Evolutionary conservation across 1,139 yeast genomes (phyloP).

Genomic region (Pichia sorboxylosa): DNA sequence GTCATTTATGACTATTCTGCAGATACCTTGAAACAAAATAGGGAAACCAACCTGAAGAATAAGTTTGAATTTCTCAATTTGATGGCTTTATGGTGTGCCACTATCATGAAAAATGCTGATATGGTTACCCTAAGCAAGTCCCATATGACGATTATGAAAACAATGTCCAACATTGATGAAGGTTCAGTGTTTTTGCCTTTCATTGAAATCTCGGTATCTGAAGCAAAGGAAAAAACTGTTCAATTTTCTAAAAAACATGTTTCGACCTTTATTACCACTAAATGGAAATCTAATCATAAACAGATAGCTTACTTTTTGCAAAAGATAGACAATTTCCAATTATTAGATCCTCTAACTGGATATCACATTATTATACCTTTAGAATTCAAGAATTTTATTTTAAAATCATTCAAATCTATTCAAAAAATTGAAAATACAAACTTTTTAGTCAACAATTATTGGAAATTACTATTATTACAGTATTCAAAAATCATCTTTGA

Average conservation of each 20-base stretch:
- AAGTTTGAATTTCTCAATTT: constrained; percentile 24
- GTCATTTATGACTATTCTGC: constrained; percentile 4
- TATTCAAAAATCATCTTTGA: constrained; percentile 16
- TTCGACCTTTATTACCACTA: constrained; percentile 37
- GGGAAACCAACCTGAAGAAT: constrained; percentile 7
- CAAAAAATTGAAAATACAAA: constrained; percentile 13
- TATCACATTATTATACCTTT: constrained; percentile 19
- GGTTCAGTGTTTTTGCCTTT: constrained; percentile 37
- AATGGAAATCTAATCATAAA: constrained; percentile 26
- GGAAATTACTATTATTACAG: constrained; percentile 29
- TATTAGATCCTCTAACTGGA: constrained; percentile 9
- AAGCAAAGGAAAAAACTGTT: constrained; percentile 34
- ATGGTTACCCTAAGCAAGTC: constrained; percentile 36
- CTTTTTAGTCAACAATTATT: constrained; percentile 27
- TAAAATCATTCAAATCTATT: constrained; percentile 11
- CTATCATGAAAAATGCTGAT: constrained; percentile 50
- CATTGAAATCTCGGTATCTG: constrained; percentile 33
- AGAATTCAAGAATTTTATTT: constrained; percentile 20
- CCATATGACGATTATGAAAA: constrained; percentile 26
- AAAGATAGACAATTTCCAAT: constrained; percentile 23
- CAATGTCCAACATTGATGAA: constrained; percentile 21
- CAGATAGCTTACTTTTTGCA: constrained; percentile 36
- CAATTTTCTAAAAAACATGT: constrained; percentile 36
- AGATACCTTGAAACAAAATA: no score
- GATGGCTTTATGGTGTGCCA: constrained; percentile 32